Evolutionary conservation across 768 basidiomycete genomes (phyloP), one percentile per base, ranked within the genome.

Genomic region (Lactarius trivialis): DNA sequence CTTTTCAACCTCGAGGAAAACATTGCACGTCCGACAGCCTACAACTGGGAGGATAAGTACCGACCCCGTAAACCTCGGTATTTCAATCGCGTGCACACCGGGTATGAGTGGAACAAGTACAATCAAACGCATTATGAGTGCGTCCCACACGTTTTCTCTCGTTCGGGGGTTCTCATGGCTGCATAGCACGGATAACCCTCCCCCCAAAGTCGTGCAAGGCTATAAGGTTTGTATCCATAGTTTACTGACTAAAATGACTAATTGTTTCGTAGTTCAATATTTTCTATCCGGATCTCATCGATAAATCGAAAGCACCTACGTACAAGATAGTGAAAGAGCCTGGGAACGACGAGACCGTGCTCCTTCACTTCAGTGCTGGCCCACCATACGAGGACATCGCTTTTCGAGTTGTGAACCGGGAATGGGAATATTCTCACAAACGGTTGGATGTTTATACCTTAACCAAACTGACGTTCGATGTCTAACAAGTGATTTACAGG

Each of bases 51-150:
- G 76, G 97, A 99, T 79, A 96, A 98, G 73, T 98, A 96, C 70
- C 81, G 97, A 41, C 96, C 97, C 33, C 82, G 97, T 37, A 99
- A 98, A 73, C 97, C 97, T 50, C 81, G 95, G 65, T 99, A 98
- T 78, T 98, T 98, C 78, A 99, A 99, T 71, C 87, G 97, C 61
- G 97, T 98, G 28, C 94, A 98, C 71, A 99, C 97, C 33, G 97
- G 97, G 30, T 99, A 96, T 72, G 97, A 99, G 73, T 99, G 97
- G 97, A 98, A 96, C 79, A 98, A 98, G 78, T 99, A 98, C 75
- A 98, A 98, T 73, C 96, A 98, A 73, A 98, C 97, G 4, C 97
- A 98, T 76, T 99, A 98, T 74, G 97, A 98, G 93, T 96, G 77
- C 66, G 91, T 81, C 24, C 60, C 49, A 19, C 45, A 43, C 60